Base-by-base conservation (phyloP, 441 rosid genomes). In the Sinapis alba region DNA sequence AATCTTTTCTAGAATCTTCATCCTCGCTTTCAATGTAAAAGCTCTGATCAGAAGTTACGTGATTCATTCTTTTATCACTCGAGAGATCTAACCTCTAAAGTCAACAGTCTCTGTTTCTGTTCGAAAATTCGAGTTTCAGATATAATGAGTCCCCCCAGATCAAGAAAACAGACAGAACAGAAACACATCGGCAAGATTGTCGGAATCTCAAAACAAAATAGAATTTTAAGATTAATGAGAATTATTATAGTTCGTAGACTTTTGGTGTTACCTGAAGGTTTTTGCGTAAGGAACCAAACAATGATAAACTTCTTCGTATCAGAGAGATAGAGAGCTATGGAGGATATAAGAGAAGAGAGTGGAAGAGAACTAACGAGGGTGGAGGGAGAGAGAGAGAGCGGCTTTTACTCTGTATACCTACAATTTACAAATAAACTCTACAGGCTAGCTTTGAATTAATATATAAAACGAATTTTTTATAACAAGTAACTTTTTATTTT, bases 1-100 rank as follows among this genome's bases (percentile, higher is more conserved):
- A 68, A 24, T 69, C 84, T 75, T 86, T 88, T 79, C 87, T 90
- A 11, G 82, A 90, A 6, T 91, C 97, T 24, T 90, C 99, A 0
- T 90, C 98, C 7, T 95, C 99, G 51, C 98, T 91, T 61, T 90
- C 98, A 47, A 96, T 86, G 86, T 87, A 93, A 50, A 93, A 85
- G 74, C 94, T 90, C 62, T 88, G 96, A 60, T 96, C 98, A 0
- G 99, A 96, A 1, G 79, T 85, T 9, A 92, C 90, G 71, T 88
- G 89, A 81, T 91, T 88, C 99, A 96, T 95, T 54, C 72, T 80
- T 36, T 9, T 9, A 7, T 70, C 11, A 30, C 36, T 18, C 4
- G 8, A 77, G 8, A 77, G 62, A 58, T 65, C 50, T 7, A 72
- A 51, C 59, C 28, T 51, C 2, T 30, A 71, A 77, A 59, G 77